These are phyloP conservation scores for Aspergillus candidus DNA, from an alignment of 2,329 filamentous ascomycete species.

Conservation along the genomic window DNA sequence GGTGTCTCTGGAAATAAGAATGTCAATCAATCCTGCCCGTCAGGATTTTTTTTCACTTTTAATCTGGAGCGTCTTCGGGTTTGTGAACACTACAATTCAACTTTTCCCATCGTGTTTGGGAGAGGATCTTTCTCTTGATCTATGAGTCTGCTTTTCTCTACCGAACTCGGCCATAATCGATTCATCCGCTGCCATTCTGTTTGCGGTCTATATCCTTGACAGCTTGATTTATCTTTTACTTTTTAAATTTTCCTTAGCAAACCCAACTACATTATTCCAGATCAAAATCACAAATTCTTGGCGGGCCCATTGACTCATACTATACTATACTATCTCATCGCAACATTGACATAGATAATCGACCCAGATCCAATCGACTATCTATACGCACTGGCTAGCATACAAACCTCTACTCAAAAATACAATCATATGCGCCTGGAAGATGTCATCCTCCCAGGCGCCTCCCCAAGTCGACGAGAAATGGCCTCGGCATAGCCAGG, in stretches of 20 bases:
- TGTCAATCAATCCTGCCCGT: conserved; percentile 3
- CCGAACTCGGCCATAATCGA: neutral
- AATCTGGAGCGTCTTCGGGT: neutral
- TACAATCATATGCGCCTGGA: neutral
- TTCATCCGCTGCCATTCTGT: neutral
- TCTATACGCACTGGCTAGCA: too few species aligned
- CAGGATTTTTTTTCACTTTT: conserved; percentile 7
- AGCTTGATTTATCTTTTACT: too few species aligned
- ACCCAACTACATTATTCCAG: too few species aligned
- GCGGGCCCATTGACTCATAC: too few species aligned
- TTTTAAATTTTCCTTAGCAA: neutral
- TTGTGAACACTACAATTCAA: too few species aligned
- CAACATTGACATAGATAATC: too few species aligned
- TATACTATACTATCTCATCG: too few species aligned
- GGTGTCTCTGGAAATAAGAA: conserved; percentile 4
- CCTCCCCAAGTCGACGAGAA: conserved; percentile 12
- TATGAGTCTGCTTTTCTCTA: too few species aligned
- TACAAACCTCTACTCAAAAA: neutral
- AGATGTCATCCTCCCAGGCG: conserved; percentile 19
- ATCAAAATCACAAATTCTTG: too few species aligned
- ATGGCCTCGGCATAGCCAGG: conserved; percentile 14
- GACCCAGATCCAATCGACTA: too few species aligned
- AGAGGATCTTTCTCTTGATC: too few species aligned
- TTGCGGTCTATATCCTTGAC: neutral
- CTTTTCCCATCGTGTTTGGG: neutral